Evolutionary conservation across 2,329 filamentous ascomycete species (phyloP), one percentile per base, ranked within the genome.

Genomic region (Neoascochyta sp.): DNA sequence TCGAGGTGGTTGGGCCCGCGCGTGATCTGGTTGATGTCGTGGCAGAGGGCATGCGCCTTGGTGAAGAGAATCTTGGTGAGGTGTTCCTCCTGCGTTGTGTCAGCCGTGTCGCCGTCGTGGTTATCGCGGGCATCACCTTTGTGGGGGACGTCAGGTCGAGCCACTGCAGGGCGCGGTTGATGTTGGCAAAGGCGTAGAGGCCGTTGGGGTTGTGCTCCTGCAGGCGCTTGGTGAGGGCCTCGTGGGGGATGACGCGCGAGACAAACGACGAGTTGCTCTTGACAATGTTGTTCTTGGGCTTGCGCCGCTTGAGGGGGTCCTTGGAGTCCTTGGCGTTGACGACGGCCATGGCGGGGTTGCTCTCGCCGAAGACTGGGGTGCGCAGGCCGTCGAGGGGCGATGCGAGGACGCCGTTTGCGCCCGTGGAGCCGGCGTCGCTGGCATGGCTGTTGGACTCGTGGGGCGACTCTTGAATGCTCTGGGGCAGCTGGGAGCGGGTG

Each of bases 201-300:
- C 88, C 89, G 42, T 92, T 85, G 3, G 73, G 71, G 9, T 81
- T 78, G 41, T 86, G 80, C 17, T 96, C 92, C 27, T 78, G 76
- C 41, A 96, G 64, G 43, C 85, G 81, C 64, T 92, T 94, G 13
- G 76, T 74, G 32, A 93, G 64, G 4, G 74, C 74, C 51, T 98
- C 92, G 53, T 95, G 86, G 10, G 88, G 81, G 43, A 96, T 95
- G 17, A 95, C 90, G 32, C 92, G 74, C n/a, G 90, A 95, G 16
- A 98, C 92, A 57, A 95, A 98, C 1, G 90, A 95, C 7, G 92
- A 98, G 63, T 95, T 96, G 67, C 88, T 96, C 71, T 98, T 98
- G 29, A 90, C 81, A 62, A 98, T 92, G 62, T 93, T 96, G 65
- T 90, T 96, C 73, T 96, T 98, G 3, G 92, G 92, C 63, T 98